These are phyloP conservation scores for Fusarium ambrosium DNA, from an alignment of 2,329 filamentous ascomycete genomes.

Conservation along the genomic window DNA sequence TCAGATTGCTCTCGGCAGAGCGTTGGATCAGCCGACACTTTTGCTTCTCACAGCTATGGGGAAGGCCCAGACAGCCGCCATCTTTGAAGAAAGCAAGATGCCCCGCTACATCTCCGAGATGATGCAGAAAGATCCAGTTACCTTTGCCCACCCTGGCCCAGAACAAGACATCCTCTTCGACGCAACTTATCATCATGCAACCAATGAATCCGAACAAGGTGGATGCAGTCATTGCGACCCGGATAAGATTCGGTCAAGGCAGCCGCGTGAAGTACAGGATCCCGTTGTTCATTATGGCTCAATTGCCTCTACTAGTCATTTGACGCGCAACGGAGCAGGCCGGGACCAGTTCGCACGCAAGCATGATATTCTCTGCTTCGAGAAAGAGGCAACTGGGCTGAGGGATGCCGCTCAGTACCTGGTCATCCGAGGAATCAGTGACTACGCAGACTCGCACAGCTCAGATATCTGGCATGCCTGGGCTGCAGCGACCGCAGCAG, in stretches of 20 bases:
- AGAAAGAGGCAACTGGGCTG: not conserved
- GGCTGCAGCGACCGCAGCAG: not conserved
- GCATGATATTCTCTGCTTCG: not conserved
- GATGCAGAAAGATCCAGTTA: not conserved
- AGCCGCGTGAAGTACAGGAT: not conserved
- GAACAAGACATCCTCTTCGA: not conserved
- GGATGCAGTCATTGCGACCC: not conserved
- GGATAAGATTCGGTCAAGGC: not conserved
- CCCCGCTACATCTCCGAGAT: not conserved
- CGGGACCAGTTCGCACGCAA: not conserved
- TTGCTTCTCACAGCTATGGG: not conserved
- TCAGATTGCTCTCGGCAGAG: not conserved
- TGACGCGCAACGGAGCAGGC: not conserved
- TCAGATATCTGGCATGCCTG: not conserved
- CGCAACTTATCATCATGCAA: not conserved
- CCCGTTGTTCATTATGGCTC: not conserved
- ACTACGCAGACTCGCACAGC: not conserved
- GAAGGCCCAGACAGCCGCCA: not conserved
- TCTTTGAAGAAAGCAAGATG: not conserved
- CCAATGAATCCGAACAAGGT: not conserved
- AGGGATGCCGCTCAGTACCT: not conserved
- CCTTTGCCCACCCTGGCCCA: not conserved
- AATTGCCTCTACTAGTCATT: not conserved
- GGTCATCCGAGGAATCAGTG: not conserved
- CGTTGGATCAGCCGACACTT: not conserved